A percentile compares a stretch with the other conserved stretches of the same genome.
Evolutionary conservation across 1,139 yeast genomes (phyloP).

Genomic region (Hanseniaspora sp.): DNA sequence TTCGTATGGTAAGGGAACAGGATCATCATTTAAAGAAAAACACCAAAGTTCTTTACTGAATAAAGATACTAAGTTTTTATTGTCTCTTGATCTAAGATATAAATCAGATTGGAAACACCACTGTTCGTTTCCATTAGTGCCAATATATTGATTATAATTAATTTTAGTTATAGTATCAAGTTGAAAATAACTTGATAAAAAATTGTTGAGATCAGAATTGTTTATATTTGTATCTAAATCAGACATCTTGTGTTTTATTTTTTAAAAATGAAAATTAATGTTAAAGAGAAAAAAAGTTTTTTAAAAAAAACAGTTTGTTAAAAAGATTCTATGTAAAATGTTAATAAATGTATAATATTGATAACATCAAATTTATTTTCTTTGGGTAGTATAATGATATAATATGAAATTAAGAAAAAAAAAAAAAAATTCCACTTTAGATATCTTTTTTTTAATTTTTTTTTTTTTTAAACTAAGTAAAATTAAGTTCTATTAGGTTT

Average conservation of each 20-base stretch:
- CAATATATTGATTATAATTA: conserved; percentile 28
- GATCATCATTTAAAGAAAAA: conserved; percentile 36
- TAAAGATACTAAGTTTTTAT: conserved; percentile 45
- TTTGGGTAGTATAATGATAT: too few relatives aligned
- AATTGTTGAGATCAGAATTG: conserved; percentile 21
- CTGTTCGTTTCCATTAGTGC: conserved; percentile 31
- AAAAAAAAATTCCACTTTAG: too few relatives aligned
- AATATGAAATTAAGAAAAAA: too few relatives aligned
- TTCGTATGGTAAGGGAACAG: conserved; percentile 23
- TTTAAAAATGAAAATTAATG: too few relatives aligned
- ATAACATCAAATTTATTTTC: too few relatives aligned
- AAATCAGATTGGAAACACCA: conserved; percentile 50
- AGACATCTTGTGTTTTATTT: not conserved
- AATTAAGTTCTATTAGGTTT: too few relatives aligned
- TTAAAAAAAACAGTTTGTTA: too few relatives aligned
- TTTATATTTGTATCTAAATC: not conserved
- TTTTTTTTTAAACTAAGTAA: too few relatives aligned
- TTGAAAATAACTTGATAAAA: conserved; percentile 26
- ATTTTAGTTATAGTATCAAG: conserved; percentile 25
- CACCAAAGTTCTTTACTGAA: conserved; percentile 55
- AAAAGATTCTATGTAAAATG: too few relatives aligned
- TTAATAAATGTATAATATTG: too few relatives aligned
- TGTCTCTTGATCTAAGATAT: conserved; percentile 40
- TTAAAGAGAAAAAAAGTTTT: too few relatives aligned
- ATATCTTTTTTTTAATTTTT: too few relatives aligned